phyloP scores from a whole-genome alignment of 495 filamentous ascomycete species.

The Tuber melanosporum region DNA sequence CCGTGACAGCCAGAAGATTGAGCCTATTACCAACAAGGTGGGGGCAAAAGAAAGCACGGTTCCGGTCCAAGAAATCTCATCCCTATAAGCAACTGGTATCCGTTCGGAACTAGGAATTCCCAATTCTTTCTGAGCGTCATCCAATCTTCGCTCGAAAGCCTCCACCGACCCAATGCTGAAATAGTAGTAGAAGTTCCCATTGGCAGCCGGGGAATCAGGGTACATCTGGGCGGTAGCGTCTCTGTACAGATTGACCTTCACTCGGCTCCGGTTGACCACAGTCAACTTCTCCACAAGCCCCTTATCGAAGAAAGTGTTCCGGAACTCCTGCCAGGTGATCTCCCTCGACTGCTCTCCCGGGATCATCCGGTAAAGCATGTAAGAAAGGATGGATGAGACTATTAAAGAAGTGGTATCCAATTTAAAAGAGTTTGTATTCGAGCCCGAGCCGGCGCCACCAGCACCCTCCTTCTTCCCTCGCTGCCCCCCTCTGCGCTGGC shows the following conservation, averaged over 20 bases:
- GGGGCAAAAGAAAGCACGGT: constrained; percentile 74
- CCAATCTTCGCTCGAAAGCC: constrained; percentile 78
- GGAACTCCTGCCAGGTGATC: constrained; percentile 96
- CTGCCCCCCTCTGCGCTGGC: constrained; percentile 13
- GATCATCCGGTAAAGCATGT: constrained; percentile 55
- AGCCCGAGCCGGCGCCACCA: constrained; percentile 15
- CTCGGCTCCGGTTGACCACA: constrained; percentile 63
- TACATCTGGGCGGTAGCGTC: constrained; percentile 71
- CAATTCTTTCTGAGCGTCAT: constrained; percentile 79
- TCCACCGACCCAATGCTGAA: constrained; percentile 95
- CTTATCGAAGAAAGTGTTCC: constrained; percentile 86
- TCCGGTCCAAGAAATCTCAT: constrained; percentile 60
- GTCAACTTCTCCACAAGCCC: constrained; percentile 90
- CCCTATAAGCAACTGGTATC: constrained; percentile 83
- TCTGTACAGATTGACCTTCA: constrained; percentile 76
- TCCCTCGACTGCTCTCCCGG: constrained; percentile 65
- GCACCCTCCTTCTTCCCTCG: constrained; percentile 27
- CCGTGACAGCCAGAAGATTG: constrained; percentile 64
- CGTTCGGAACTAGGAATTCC: constrained; percentile 75
- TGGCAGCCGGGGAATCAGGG: constrained; percentile 68
- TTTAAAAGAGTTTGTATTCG: constrained; percentile 33
- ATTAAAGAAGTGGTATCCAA: constrained; percentile 41
- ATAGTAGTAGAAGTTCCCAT: constrained; percentile 68
- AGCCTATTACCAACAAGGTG: constrained; percentile 74
- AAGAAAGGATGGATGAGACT: constrained; percentile 50